Percentiles rank a stretch among this genome's conserved stretches.
phyloP scores from a whole-genome alignment of 1,284 basidiomycete genomes.

The Sporisorium reilianum region DNA sequence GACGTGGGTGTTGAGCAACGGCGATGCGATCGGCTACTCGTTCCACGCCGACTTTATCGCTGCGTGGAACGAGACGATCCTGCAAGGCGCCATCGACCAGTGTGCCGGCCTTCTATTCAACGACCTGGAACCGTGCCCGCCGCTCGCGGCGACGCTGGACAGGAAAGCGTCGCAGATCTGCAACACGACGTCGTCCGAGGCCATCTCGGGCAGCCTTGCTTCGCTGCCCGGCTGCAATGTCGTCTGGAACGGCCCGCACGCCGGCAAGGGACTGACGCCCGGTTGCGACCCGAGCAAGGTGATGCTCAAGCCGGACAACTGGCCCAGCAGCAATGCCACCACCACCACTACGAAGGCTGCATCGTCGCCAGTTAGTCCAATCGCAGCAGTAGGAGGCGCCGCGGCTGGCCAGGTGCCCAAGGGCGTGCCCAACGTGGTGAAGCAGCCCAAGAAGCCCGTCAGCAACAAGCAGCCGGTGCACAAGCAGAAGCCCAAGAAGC shows the following conservation, averaged over 20 bases:
- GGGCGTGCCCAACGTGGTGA: neutral
- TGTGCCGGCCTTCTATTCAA: slow-evolving; percentile 71
- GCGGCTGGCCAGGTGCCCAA: neutral
- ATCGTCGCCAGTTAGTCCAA: neutral
- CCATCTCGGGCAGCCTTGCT: slow-evolving; percentile 11
- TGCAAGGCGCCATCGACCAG: slow-evolving; percentile 73
- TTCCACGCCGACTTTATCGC: slow-evolving; percentile 74
- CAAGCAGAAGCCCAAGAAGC: neutral
- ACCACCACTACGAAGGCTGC: neutral
- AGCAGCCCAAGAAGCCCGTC: neutral
- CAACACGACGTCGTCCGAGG: slow-evolving; percentile 16
- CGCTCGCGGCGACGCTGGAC: slow-evolving; percentile 36
- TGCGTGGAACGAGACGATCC: slow-evolving; percentile 68
- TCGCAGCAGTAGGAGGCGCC: neutral
- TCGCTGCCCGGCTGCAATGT: slow-evolving; percentile 53
- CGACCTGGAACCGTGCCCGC: slow-evolving; percentile 71
- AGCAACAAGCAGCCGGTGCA: neutral
- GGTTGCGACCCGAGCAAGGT: slow-evolving; percentile 44
- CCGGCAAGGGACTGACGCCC: slow-evolving; percentile 35
- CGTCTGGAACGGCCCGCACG: slow-evolving; percentile 47
- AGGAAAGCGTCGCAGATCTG: slow-evolving; percentile 13
- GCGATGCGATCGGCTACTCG: slow-evolving; percentile 66
- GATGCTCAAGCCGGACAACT: slow-evolving; percentile 26
- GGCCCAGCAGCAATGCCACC: slow-evolving; percentile 7
- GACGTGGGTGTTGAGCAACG: slow-evolving; percentile 46